phyloP scores from a whole-genome alignment of 805 yeast genomes.

The Candida alai region DNA sequence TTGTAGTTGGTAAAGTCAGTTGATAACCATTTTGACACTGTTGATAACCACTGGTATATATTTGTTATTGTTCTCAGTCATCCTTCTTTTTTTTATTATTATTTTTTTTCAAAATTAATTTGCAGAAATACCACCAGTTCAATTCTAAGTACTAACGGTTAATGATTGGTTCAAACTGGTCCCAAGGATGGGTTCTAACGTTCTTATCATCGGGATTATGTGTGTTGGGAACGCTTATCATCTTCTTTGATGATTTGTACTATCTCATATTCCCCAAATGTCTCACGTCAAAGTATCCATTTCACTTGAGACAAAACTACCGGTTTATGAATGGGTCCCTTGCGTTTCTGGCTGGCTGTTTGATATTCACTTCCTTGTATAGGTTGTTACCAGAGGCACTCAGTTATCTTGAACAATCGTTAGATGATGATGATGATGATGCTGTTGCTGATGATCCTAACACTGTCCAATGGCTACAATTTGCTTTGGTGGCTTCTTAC shows the following conservation, averaged over 20 bases:
- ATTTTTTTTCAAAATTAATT: not conserved
- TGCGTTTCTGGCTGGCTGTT: conserved; percentile 77
- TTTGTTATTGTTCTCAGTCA: no score
- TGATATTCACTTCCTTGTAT: conserved; percentile 73
- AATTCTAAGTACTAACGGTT: no score
- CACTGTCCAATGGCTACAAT: conserved; percentile 19
- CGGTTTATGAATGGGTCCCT: conserved; percentile 69
- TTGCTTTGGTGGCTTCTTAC: conserved; percentile 42
- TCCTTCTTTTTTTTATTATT: not conserved
- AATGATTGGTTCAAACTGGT: conserved; percentile 5
- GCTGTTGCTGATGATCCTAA: conserved; percentile 5
- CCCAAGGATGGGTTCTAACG: conserved; percentile 66
- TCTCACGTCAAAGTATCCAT: conserved; percentile 38
- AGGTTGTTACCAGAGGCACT: conserved; percentile 69
- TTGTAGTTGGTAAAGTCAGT: no score
- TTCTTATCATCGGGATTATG: conserved; percentile 67
- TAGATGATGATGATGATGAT: conserved; percentile 5
- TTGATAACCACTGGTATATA: no score
- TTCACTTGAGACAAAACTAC: conserved; percentile 56
- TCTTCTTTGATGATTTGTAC: conserved; percentile 58
- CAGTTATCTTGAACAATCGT: conserved; percentile 31
- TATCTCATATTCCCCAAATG: conserved; percentile 35
- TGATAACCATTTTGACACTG: no score
- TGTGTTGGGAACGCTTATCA: conserved; percentile 63
- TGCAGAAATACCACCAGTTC: not conserved